Conservation (phyloP, 352 stramenopile genomes). For the Halophytophthora polymorphica region DNA sequence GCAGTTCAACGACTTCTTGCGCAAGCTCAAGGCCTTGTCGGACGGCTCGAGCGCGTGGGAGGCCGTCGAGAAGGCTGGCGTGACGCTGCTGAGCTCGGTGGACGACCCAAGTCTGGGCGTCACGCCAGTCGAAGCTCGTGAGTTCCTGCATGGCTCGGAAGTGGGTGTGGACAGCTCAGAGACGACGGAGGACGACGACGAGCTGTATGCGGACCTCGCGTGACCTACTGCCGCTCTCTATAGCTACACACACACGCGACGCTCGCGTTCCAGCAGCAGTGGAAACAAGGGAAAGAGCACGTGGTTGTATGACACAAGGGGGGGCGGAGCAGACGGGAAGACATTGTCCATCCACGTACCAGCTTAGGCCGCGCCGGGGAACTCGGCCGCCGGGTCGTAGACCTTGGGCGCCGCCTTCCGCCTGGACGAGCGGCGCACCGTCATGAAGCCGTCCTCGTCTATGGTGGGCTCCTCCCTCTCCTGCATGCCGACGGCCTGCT, state of each 20-base stretch:
- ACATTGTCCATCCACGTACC: no score
- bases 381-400: conserved; percentile 71
- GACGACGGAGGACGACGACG: conserved; percentile 64
- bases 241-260: conserved; percentile 1
- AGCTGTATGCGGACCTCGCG: conserved; percentile 84
- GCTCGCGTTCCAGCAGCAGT: conserved; percentile 2
- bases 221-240: no score
- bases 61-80: conserved; percentile 43
- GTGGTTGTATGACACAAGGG: conserved; percentile 26
- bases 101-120: conserved; percentile 60
- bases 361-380: conserved; percentile 71
- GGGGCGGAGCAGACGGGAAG: not conserved
- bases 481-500: conserved; percentile 13
- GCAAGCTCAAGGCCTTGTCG: conserved; percentile 46
- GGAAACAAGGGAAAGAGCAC: conserved; percentile 13
- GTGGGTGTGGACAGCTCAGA: conserved; percentile 44
- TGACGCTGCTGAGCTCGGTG: conserved; percentile 51
- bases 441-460: conserved; percentile 78
- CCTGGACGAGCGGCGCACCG: conserved; percentile 62
- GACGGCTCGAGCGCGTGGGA: conserved; percentile 54
- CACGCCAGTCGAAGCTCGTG: conserved; percentile 41
- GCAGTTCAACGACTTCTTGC: conserved; percentile 75
- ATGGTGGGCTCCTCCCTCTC: conserved; percentile 26
- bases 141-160: conserved; percentile 66
- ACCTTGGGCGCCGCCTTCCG: conserved; percentile 67